These are phyloP conservation scores for Diplotaxis tenuifolia DNA, from an alignment of 345 rosid species.

Conservation along the genomic window DNA sequence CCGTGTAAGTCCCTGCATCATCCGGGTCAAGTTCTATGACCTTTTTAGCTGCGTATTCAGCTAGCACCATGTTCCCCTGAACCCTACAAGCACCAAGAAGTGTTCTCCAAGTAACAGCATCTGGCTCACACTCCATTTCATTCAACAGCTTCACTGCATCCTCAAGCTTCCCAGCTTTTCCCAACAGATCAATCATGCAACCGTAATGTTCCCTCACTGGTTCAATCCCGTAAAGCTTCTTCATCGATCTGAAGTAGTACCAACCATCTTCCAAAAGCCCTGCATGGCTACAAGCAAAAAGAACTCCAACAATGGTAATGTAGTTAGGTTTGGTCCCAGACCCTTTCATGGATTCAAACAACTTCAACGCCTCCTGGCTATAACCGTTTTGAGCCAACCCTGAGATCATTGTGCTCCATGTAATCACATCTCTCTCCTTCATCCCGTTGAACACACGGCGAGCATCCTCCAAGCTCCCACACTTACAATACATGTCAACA, in stretches of 20 bases:
- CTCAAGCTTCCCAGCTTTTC: constrained; percentile 63
- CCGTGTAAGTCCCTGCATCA: constrained; percentile 62
- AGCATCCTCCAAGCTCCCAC: constrained; percentile 69
- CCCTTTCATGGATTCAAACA: constrained; percentile 54
- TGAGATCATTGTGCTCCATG: constrained; percentile 82
- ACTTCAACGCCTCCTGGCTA: constrained; percentile 55
- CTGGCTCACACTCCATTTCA: constrained; percentile 61
- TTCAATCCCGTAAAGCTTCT: constrained; percentile 52
- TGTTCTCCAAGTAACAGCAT: constrained; percentile 66
- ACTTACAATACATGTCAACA: constrained; percentile 74
- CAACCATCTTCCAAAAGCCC: constrained; percentile 63
- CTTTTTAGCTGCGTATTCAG: constrained; percentile 57
- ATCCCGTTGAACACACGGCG: constrained; percentile 42
- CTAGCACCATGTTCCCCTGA: constrained; percentile 53
- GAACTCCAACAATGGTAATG: constrained; percentile 57
- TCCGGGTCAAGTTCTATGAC: constrained; percentile 53
- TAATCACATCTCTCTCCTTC: constrained; percentile 60
- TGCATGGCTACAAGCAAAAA: constrained; percentile 79
- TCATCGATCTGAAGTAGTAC: constrained; percentile 62
- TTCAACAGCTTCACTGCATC: constrained; percentile 58
- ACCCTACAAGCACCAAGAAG: constrained; percentile 67
- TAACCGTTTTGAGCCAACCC: constrained; percentile 74
- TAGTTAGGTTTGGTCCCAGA: constrained; percentile 57
- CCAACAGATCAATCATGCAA: constrained; percentile 77
- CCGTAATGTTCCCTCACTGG: constrained; percentile 72